A percentile compares a stretch with the other conserved stretches of the same genome.
Evolutionary conservation across 2,329 filamentous ascomycete species (phyloP).

Genomic region (Helicocarpus griseus): DNA sequence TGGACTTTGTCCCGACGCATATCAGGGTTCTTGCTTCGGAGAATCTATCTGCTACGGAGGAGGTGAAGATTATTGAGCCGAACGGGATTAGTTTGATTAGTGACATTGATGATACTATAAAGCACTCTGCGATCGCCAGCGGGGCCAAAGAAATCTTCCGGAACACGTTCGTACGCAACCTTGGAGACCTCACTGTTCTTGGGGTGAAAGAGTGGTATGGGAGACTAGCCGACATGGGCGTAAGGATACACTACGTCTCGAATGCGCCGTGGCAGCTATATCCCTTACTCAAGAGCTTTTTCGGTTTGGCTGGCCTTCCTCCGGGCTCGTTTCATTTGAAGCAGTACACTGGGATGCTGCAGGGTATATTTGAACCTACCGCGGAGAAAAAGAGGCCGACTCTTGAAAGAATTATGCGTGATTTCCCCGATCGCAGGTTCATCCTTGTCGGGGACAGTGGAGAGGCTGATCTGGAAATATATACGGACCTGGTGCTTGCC

Average conservation of each 20-base stretch:
- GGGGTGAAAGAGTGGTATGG: slow-evolving; percentile 89
- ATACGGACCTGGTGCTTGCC: slow-evolving; percentile 80
- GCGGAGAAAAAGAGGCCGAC: slow-evolving; percentile 88
- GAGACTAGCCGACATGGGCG: slow-evolving; percentile 65
- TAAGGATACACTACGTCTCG: slow-evolving; percentile 93
- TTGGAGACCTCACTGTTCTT: slow-evolving; percentile 70
- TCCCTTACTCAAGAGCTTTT: slow-evolving; percentile 77
- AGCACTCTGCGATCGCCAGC: slow-evolving; percentile 79
- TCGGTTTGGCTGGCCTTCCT: slow-evolving; percentile 69
- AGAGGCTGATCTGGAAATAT: slow-evolving; percentile 93
- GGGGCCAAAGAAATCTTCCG: slow-evolving; percentile 92
- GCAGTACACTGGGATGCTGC: slow-evolving; percentile 92
- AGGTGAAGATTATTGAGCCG: slow-evolving; percentile 66
- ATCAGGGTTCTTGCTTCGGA: slow-evolving; percentile 81
- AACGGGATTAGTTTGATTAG: slow-evolving; percentile 85
- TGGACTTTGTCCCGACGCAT: slow-evolving; percentile 86
- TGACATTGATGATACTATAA: slow-evolving; percentile 96
- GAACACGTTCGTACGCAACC: slow-evolving; percentile 85
- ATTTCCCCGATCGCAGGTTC: slow-evolving; percentile 85
- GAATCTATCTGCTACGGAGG: slow-evolving; percentile 68
- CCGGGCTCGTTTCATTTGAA: slow-evolving; percentile 89
- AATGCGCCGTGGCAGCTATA: slow-evolving; percentile 98
- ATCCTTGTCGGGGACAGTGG: slow-evolving; percentile 91
- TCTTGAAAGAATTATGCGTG: slow-evolving; percentile 71
- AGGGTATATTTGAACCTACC: slow-evolving; percentile 95